Evolutionary conservation across 805 yeast species (phyloP), one percentile per base, ranked within the genome.

Genomic region (Kodamaea leandrae): DNA sequence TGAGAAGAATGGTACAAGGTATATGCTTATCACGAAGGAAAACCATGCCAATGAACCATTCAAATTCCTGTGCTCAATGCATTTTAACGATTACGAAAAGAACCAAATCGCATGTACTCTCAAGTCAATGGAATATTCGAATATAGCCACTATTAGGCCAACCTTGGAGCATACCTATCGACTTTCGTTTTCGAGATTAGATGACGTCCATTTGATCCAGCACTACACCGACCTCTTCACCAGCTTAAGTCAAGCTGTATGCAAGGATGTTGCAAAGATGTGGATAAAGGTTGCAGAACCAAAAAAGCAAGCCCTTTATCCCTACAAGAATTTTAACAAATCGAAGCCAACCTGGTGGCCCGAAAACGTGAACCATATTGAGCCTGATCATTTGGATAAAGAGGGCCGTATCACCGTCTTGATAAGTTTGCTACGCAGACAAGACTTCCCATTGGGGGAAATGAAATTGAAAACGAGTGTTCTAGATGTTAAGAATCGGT

Each of bases 261-360:
- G 93, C 55, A 83, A 82, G 46, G 49, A 64, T 3, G 58, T 85
- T 6, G 82, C 86, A 5, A 84, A 83, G 53, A 65, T 72, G 8
- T 83, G 89, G 88, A 82, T 85, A 33, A 76, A 72, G 49, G 57
- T 66, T 1, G 66, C 82, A 12, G 88, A 82, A 52, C 90, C 91
- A 2, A 68, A 61, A 40, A 84, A 84, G 47, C 87, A 83, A 58
- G 68, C 82, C 1, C 60, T 63, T 17, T 73, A 63, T 49, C 91
- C 91, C 3, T 84, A 84, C 55, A 82, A 77, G 40, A 52, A 55
- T 7, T 78, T 78, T 2, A 72, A 74, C 10, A 36, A 18, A 0
- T 50, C 74, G 9, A 75, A 66, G 46, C 93, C 91, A 0, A 51
- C 54, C 4, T 83, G 90, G 90, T 84, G 93, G 93, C 90, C 90